These are phyloP conservation scores for Globisporangium carolinianum DNA, from an alignment of 352 stramenopile genomes.

Conservation along the genomic window DNA sequence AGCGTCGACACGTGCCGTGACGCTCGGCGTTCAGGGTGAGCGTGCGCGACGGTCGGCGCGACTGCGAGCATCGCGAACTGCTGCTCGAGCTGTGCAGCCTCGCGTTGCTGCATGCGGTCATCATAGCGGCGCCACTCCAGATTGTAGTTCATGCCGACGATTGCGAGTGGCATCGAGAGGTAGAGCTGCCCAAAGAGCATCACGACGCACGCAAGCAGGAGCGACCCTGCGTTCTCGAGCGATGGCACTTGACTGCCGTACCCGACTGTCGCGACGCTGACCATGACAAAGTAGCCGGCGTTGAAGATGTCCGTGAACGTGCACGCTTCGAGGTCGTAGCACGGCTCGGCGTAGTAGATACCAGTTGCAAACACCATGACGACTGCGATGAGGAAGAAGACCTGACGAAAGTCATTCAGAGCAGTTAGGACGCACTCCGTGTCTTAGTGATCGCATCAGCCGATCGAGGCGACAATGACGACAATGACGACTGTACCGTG, in stretches of 20 bases:
- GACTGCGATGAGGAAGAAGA: constrained; percentile 47
- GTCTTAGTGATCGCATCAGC: too few species aligned
- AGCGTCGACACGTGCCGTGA: not conserved
- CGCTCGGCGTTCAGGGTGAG: not conserved
- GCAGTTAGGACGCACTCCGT: too few species aligned
- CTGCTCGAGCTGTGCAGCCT: not conserved
- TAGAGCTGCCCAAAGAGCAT: constrained; percentile 56
- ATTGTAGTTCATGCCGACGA: constrained; percentile 50
- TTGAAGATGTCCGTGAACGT: constrained; percentile 60
- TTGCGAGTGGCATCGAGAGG: constrained; percentile 47
- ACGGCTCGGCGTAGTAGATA: constrained; percentile 50
- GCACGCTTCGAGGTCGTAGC: constrained; percentile 40
- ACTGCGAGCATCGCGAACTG: not conserved
- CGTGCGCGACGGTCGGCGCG: not conserved
- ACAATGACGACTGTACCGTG: constrained; percentile 20
- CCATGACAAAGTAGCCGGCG: constrained; percentile 51
- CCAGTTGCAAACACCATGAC: constrained; percentile 51
- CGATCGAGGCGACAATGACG: too few species aligned
- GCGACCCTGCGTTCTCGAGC: constrained; percentile 23
- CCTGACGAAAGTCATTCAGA: constrained; percentile 7
- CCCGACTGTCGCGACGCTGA: constrained; percentile 42
- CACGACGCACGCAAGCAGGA: constrained; percentile 29
- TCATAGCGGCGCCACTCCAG: constrained; percentile 28
- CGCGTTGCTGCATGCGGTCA: constrained; percentile 4
- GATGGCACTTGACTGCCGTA: constrained; percentile 48